Evolutionary conservation across 108 stramenopile genomes (phyloP).

Genomic region (Nannochloropsis salina): DNA sequence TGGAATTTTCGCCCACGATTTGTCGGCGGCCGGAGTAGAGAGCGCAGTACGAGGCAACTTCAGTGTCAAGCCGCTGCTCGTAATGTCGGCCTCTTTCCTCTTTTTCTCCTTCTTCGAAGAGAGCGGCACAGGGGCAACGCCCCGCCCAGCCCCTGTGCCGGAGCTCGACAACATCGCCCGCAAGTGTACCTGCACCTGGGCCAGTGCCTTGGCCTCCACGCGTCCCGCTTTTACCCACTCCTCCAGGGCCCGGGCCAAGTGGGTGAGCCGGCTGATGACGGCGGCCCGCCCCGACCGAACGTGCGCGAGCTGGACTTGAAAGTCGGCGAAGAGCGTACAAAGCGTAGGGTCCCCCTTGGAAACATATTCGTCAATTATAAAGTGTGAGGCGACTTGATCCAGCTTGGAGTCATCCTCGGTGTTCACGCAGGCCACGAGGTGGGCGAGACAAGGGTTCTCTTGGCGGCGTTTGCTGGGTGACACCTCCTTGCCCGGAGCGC

Average conservation of each 20-base stretch:
- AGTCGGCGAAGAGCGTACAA: not conserved
- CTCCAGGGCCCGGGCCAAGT: not conserved
- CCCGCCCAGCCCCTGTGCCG: not conserved
- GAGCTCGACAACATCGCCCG: not conserved
- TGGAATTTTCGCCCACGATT: not conserved
- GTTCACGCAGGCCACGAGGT: not conserved
- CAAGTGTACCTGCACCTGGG: conserved; percentile 3
- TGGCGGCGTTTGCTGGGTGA: not conserved
- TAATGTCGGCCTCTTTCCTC: not conserved
- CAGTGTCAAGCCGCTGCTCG: not conserved
- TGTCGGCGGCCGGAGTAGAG: not conserved
- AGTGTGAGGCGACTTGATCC: not conserved
- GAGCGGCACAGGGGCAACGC: not conserved
- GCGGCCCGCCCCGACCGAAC: not conserved
- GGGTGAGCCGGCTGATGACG: conserved; percentile 6
- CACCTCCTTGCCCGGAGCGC: not conserved
- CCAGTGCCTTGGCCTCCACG: not conserved
- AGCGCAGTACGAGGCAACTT: not conserved
- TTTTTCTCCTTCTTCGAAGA: not conserved
- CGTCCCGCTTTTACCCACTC: not conserved
- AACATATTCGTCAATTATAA: not conserved
- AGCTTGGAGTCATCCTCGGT: not conserved
- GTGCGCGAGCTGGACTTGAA: not conserved
- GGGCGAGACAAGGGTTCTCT: not conserved
- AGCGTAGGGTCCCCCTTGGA: not conserved